phyloP scores from a whole-genome alignment of 1,139 yeast genomes.

The Hansenula lynferdii region DNA sequence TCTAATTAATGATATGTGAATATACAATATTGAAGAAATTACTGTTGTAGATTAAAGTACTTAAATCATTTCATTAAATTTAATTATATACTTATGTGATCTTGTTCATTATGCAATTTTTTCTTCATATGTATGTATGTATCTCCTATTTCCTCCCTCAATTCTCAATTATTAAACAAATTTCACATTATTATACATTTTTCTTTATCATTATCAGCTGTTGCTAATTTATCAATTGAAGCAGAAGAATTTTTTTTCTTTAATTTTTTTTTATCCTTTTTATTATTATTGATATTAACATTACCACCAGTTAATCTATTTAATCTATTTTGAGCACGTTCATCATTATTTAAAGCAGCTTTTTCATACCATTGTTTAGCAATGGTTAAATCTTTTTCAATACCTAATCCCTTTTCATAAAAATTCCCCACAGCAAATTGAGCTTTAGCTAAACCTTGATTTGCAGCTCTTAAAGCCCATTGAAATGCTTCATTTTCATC shows the following conservation, averaged over 20 bases:
- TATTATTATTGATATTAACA: neutral
- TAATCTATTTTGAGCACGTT: constrained; percentile 45
- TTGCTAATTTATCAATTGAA: constrained; percentile 2
- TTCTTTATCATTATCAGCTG: constrained; percentile 26
- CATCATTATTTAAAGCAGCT: constrained; percentile 75
- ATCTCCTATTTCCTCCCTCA: too few relatives aligned
- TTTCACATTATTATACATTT: constrained; percentile 38
- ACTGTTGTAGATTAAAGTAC: too few relatives aligned
- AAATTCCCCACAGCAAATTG: constrained; percentile 86
- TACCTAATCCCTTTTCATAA: constrained; percentile 84
- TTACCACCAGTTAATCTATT: constrained; percentile 4
- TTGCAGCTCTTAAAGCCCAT: constrained; percentile 91
- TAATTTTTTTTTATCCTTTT: neutral
- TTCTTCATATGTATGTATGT: too few relatives aligned
- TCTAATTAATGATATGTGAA: neutral
- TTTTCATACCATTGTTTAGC: constrained; percentile 72
- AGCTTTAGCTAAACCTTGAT: constrained; percentile 69
- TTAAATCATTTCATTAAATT: too few relatives aligned
- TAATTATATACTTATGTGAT: too few relatives aligned
- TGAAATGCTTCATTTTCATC: constrained; percentile 88
- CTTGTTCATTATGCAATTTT: too few relatives aligned
- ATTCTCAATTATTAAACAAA: too few relatives aligned
- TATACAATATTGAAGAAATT: neutral
- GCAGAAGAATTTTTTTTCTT: constrained; percentile 3
- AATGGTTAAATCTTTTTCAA: constrained; percentile 49